Base-by-base conservation (phyloP, 1,284 basidiomycete species). In the Boletus semigastroideus region DNA sequence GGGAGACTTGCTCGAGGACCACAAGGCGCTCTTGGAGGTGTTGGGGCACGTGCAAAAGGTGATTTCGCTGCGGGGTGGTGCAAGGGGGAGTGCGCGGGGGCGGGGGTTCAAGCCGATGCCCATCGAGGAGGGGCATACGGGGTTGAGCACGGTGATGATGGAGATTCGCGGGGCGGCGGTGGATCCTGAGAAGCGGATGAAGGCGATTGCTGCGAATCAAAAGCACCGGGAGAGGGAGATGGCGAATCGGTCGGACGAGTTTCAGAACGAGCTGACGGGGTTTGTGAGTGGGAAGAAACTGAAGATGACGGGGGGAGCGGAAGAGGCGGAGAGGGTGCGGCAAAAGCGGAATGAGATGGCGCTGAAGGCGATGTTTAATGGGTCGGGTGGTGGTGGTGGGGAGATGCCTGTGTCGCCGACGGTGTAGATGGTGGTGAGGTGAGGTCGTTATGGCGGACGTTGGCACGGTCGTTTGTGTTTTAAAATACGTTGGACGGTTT, bases 271-370 rank as follows among this genome's bases (percentile, higher is more conserved):
- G 74, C 66, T 98, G 54, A 73, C 74, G 28, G 90, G 87, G 4
- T 97, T 96, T 69, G 92, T 97, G 42, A 78, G 74, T 2, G 82
- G 84, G 49, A 89, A 89, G 74, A 94, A 87, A 73, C 72, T 98
- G 67, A 91, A 86, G 76, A 90, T 93, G 90, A 98, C 94, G 19
- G 94, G 94, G 42, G 94, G 94, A 7, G 87, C 92, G 20, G 94
- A 96, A 68, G 94, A 97, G 74, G 80, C 78, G 14, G 94, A 97
- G 72, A 77, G 94, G 42, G 78, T 94, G 59, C 76, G 94, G 58
- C 88, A 92, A 75, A 83, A 83, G 66, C 78, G 85, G 66, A 92
- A 90, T 64, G 94, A 95, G 48, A 72, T 85, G 72, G 86, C 90
- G 19, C 72, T 98, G 54, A 92, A 87, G 73, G 88, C 88, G 30